Conservation (phyloP, 495 filamentous ascomycete genomes). For the Tuber aestivum region DNA sequence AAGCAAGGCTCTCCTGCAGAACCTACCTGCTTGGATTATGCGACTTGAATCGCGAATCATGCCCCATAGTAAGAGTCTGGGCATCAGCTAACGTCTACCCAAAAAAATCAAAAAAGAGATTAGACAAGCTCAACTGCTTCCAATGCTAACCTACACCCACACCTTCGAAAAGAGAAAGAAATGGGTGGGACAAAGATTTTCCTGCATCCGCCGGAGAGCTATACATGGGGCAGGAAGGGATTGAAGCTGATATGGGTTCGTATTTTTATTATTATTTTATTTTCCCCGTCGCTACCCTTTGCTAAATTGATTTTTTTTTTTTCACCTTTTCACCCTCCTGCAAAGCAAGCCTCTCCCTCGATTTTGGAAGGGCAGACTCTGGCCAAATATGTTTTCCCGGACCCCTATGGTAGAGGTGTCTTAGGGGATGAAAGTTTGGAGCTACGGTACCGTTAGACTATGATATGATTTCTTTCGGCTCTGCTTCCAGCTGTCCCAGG, state of each 20-base stretch:
- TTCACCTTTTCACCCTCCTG: background rate
- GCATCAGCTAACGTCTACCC: background rate
- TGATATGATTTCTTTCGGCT: too few relatives aligned
- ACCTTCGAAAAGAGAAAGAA: slow-evolving; percentile 17
- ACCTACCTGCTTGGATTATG: background rate
- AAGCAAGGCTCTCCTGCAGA: background rate
- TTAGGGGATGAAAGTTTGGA: background rate
- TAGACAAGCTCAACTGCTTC: slow-evolving; percentile 14
- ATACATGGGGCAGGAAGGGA: slow-evolving; percentile 15
- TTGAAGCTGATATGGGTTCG: slow-evolving; percentile 26
- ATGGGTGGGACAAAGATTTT: slow-evolving; percentile 16
- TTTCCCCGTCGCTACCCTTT: background rate
- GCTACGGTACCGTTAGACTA: too few relatives aligned
- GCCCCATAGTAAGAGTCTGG: background rate
- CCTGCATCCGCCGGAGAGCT: slow-evolving; percentile 17
- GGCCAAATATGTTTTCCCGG: background rate
- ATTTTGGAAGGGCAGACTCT: background rate
- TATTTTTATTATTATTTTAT: background rate
- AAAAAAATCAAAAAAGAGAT: slow-evolving; percentile 13
- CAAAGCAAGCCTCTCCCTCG: background rate
- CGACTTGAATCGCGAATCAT: background rate
- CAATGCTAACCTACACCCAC: slow-evolving; percentile 21
- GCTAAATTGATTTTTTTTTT: background rate
- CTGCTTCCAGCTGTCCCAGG: background rate
- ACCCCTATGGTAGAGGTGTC: background rate